Evolutionary conservation across 1,284 basidiomycete species (phyloP), one percentile per base, ranked within the genome.

Genomic region (Spongiforma sp.): DNA sequence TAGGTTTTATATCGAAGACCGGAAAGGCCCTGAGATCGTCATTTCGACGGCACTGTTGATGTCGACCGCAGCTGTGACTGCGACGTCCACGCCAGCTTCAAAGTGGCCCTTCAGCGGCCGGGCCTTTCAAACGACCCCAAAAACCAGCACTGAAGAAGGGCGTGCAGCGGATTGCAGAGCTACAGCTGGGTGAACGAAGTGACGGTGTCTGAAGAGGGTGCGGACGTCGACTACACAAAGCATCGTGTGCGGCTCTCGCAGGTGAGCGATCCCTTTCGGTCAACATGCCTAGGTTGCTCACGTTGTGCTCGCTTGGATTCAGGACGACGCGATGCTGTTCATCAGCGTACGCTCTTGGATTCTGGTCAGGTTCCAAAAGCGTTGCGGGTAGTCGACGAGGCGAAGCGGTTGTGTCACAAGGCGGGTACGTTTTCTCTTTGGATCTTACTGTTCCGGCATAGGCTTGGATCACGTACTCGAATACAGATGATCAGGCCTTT

Each of bases 281-380:
- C 34, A 37, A 41, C 30, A 28, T n/a, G 2, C 9, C 2, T 4
- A 21, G 30, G 14, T 57, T 52, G 36, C 24, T 59, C 57, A 52
- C 43, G 2, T n/a, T 36, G 24, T 5, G 15, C 10, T 33, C 30
- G 15, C 10, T 30, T 48, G n/a, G 34, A 43, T 57, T 56, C 65
- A 92, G 90, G 91, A 93, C 65, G 88, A 91, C 62, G 87, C 89
- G 5, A 90, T 94, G 86, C 76, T 94, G 15, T 93, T 93, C 70
- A 84, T 94, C 63, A 88, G 88, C 4, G 77, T 95, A 21, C 84
- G 86, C 26, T 90, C 92, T 83, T 85, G 37, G 83, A 85, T n/a
- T 77, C 86, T 2, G 80, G 83, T 9, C 82, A 90, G 36, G 92
- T 94, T 5, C 85, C 90, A 2, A 93, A 93, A 71, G 92, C 93